Base-by-base conservation (phyloP, 202 grass and related monocot genomes). In the Schoenoplectus tabernaemontani region DNA sequence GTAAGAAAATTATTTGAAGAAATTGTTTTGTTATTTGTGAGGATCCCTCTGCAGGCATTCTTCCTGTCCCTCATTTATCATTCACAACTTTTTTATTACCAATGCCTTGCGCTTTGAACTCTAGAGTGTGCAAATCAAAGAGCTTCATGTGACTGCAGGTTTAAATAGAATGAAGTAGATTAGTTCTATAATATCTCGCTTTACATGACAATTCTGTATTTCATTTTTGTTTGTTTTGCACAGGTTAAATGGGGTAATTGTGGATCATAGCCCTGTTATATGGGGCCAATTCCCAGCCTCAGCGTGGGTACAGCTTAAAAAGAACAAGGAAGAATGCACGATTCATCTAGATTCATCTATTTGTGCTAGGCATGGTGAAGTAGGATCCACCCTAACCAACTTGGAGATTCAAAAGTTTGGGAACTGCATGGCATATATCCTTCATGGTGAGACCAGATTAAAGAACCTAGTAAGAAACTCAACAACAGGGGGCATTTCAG, bases 281-380 rank as follows among this genome's bases (percentile, higher is more conserved):
- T 59, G 83, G 15, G 62, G 73, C 46, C 63, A 32, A 23, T 93
- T 88, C 64, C 86, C 93, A 72, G 83, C 86, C 83, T 90, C 85
- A 57, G 24, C 85, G 51, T 86, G 87, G 80, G 67, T 84, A 78
- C 90, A 96, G 83, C 73, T 93, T 54, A 91, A 89, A 62, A 96
- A 93, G 84, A 90, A 96, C 67, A 96, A 96, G 85, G 85, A 84
- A 58, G 93, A 96, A 85, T 87, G 90, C 59, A 89, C 38, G 63
- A 86, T 96, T 62, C 81, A 91, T 91, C 66, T 90, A 87, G 90
- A 93, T 76, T 96, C 93, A 20, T 97, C 87, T 24, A 59, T 97
- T 63, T 64, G 88, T 58, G 87, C 87, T 81, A 91, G 87, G 47
- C 93, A 96, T 82, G 78, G 82, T 10, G 78, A 93, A 60, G 59